phyloP scores from a whole-genome alignment of 306 rosid genomes.

The Mimosa pudica region DNA sequence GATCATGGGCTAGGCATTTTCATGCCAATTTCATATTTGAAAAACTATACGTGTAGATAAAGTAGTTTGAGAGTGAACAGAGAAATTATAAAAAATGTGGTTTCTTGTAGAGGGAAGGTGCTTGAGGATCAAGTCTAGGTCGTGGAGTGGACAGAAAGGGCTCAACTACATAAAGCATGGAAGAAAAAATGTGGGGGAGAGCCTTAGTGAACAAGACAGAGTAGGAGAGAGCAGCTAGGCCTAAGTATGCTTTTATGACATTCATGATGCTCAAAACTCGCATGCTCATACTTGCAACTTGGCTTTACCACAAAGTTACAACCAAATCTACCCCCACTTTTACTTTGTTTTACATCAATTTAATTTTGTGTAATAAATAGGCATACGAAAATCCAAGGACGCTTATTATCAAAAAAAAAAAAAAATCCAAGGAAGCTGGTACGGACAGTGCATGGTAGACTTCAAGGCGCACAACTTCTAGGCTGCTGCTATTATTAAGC shows the following conservation, averaged over 20 bases:
- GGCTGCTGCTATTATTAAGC: background rate
- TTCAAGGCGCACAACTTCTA: constrained; percentile 27
- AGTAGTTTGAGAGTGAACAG: constrained; percentile 29
- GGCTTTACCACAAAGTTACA: constrained; percentile 31
- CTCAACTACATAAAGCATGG: constrained; percentile 51
- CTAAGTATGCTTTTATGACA: constrained; percentile 48
- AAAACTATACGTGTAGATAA: background rate
- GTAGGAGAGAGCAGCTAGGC: constrained; percentile 59
- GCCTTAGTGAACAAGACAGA: constrained; percentile 65
- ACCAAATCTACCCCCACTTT: constrained; percentile 15
- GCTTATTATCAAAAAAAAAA: no score
- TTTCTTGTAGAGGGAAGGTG: constrained; percentile 54
- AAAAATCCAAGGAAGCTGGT: constrained; percentile 19
- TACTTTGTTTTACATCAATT: background rate
- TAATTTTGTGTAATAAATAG: background rate
- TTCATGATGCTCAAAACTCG: constrained; percentile 29
- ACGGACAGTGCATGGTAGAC: constrained; percentile 33
- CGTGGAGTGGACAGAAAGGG: constrained; percentile 65
- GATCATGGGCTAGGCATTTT: constrained; percentile 3
- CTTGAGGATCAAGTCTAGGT: constrained; percentile 65
- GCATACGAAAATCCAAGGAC: constrained; percentile 1
- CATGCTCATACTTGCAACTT: constrained; percentile 43
- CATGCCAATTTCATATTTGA: background rate
- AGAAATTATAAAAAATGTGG: constrained; percentile 34
- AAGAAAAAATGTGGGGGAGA: constrained; percentile 33